Base-by-base conservation (phyloP, 163 green algal species). In the Scenedesmus sp. region DNA sequence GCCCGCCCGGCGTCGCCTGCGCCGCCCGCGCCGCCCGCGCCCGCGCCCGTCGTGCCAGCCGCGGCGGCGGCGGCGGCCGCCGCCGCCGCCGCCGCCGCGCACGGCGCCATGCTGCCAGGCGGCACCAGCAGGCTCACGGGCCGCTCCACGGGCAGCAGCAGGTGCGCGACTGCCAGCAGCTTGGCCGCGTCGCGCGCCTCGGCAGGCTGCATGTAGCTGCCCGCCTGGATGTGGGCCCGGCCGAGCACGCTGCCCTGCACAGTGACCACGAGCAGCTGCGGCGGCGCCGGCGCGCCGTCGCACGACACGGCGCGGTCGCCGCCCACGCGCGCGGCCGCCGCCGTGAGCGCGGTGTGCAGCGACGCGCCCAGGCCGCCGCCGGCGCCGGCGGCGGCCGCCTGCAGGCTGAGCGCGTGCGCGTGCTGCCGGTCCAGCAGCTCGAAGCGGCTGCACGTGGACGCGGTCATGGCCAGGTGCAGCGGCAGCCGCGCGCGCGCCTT, bases 391-490 rank as follows among this genome's bases (percentile, higher is more conserved):
- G 65, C 18, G 36, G 17, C 36, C 54, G 53, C n/a, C 31, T 83
- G 71, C 24, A 63, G 50, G 4, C 69, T 71, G 18, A 87, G 18
- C 28, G 80, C 81, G 18, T 58, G 36, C 1, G 45, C 70, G 60
- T 73, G 87, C 45, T 81, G 83, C 60, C 77, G 29, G 0, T 72
- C 65, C 20, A 90, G 77, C 45, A 47, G 56, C 39, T 84, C 74
- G 4, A 86, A 84, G 24, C 78, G 83, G 17, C 26, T 69, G 10
- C 80, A 58, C 4, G 80, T 74, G 22, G 84, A 64, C 22, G 70
- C 63, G 3, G 87, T 93, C 72, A 89, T 90, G 58, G 87, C 85
- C 18, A 86, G 47, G 80, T 91, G 85, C 69, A 92, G 70, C 0
- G 85, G 82, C 83, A 90, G 77, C 13, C 86, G 78, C 18, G 62